Conservation (phyloP, 148 eudicot genomes). For the Spergularia marina region DNA sequence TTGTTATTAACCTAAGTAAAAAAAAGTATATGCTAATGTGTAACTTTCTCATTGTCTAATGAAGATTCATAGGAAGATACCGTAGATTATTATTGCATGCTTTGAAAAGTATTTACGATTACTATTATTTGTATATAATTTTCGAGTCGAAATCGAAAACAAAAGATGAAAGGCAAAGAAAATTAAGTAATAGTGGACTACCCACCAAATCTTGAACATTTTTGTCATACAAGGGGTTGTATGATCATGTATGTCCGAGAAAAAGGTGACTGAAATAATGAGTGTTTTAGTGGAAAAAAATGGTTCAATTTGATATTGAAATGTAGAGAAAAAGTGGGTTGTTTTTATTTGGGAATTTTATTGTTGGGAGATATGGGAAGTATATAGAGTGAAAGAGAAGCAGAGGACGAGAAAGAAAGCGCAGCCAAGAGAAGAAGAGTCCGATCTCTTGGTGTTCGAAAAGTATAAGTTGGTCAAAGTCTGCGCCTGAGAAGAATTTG, state of each 20-base stretch:
- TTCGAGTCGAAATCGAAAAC: conserved; percentile 1
- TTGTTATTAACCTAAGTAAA: neutral
- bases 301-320: neutral
- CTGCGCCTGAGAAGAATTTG: conserved; percentile 3
- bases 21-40: neutral
- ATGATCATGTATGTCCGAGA: neutral
- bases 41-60: neutral
- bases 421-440: conserved; percentile 1
- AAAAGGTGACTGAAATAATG: conserved; percentile 4
- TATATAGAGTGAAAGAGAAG: neutral
- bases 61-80: conserved; percentile 20
- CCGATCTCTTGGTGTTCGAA: neutral
- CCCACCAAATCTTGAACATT: conserved; percentile 13
- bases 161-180: neutral
- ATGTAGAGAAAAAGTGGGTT: neutral
- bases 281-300: neutral
- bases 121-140: no score
- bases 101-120: conserved; percentile 13
- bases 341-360: no score
- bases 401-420: neutral
- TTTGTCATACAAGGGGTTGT: neutral
- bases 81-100: neutral
- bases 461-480: conserved; percentile 27
- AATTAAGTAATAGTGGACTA: neutral
- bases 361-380: neutral